These are phyloP conservation scores for Zea luxurians DNA, from an alignment of 176 grass and related monocot species.

Conservation along the genomic window DNA sequence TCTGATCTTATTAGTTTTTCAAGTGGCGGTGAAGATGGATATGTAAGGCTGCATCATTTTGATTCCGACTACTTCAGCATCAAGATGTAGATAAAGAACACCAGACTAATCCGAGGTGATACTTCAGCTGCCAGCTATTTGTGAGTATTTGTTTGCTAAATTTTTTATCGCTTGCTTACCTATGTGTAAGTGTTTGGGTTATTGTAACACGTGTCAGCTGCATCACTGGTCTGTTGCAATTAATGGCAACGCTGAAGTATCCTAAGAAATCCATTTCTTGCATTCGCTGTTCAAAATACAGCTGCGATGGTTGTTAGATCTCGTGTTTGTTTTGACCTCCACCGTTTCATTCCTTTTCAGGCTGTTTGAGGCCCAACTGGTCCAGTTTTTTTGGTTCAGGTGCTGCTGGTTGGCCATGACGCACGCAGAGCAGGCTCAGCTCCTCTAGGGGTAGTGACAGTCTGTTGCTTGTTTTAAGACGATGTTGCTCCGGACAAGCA, in stretches of 20 bases:
- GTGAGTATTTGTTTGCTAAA: neutral
- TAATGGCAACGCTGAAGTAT: neutral
- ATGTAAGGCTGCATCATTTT: constrained; percentile 88
- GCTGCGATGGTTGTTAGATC: neutral
- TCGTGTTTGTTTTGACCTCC: neutral
- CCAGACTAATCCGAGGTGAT: constrained; percentile 2
- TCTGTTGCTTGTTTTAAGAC: neutral
- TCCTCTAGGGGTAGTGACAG: neutral
- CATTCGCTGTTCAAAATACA: neutral
- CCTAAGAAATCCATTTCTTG: neutral
- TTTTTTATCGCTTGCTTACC: neutral
- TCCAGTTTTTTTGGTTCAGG: neutral
- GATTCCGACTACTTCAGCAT: constrained; percentile 79
- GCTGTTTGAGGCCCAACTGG: neutral
- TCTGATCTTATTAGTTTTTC: constrained; percentile 51
- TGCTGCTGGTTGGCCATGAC: neutral
- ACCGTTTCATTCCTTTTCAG: neutral
- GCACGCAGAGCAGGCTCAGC: neutral
- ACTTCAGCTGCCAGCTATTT: too few species aligned
- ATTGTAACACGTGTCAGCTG: neutral
- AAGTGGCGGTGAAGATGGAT: constrained; percentile 91
- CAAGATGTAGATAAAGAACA: constrained; percentile 44
- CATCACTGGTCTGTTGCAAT: neutral
- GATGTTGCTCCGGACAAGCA: neutral
- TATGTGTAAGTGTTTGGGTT: neutral